Base-by-base conservation (phyloP, 495 filamentous ascomycete species). In the Aspergillus egyptiacus region DNA sequence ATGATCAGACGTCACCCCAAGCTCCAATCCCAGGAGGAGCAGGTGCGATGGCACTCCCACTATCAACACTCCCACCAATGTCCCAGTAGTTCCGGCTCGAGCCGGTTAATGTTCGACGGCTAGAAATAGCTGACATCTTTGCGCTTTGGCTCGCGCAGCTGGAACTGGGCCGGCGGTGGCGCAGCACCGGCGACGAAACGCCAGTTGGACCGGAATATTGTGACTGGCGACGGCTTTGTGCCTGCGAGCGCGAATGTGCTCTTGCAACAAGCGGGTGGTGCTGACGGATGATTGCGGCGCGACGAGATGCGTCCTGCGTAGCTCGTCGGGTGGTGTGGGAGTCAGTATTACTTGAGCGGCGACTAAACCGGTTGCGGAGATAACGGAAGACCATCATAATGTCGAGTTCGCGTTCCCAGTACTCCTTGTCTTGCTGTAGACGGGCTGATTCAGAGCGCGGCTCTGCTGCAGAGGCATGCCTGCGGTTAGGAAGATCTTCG, bases 331-430 rank as follows among this genome's bases (percentile, higher is more conserved):
- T 45, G 27, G 50, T 57, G 46, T 62, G 65, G 32, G 62, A 48
- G 57, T 64, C 64, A 62, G 53, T 65, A 56, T 64, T 67, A 47
- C 59, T 70, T 27, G 59, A 55, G 31, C 61, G 65, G 28, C 51
- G 68, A 40, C 77, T 73, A 63, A 95, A 93, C 53, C 87, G 87
- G 14, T 78, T 83, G 39, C 80, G 77, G 15, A 96, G 78, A 63
- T 89, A 93, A 31, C 82, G 80, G 71, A 95, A 95, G n/a, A 95
- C 82, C 65, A 91, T 84, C 63, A 81, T 81, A 49, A 95, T 76
- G 55, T 95, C 88, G 4, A 95, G 77, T 11, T 89, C 85, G 28
- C 80, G 82, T 60, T 95, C 89, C 91, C 91, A 96, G 61, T 95
- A 91, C 23, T 89, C 85, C 33, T 79, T 76, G 39, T 73, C 71